Conservation (phyloP, 371 early-diverging fungal genomes). For the Umbelopsis sp. region DNA sequence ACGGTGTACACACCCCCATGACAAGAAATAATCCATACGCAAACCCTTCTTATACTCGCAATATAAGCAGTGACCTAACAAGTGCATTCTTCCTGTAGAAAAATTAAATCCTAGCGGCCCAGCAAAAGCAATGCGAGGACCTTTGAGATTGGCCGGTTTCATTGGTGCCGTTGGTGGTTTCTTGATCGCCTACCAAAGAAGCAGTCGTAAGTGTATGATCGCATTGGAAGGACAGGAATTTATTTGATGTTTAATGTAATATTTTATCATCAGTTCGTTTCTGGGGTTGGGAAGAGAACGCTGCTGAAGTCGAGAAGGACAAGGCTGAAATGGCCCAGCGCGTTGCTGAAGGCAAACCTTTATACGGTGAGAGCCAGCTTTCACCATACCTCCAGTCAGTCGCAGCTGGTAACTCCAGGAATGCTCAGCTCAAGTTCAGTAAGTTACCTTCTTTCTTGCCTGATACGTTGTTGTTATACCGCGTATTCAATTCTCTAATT, state of each 20-base stretch:
- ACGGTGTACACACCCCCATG: too few relatives aligned
- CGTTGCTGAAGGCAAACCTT: slow-evolving; percentile 69
- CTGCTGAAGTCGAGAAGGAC: slow-evolving; percentile 77
- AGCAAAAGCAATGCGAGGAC: slow-evolving; percentile 51
- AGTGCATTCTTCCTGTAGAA: slow-evolving; percentile 29
- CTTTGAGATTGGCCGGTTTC: slow-evolving; percentile 54
- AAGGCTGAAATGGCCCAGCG: slow-evolving; percentile 67
- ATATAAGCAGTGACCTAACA: background rate
- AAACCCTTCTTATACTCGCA: background rate
- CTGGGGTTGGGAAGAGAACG: slow-evolving; percentile 94
- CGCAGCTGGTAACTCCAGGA: slow-evolving; percentile 74
- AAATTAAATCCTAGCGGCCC: slow-evolving; percentile 51
- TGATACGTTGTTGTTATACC: background rate
- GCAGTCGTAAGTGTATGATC: slow-evolving; percentile 60
- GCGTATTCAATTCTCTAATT: slow-evolving; percentile 4
- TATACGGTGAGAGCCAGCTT: slow-evolving; percentile 72
- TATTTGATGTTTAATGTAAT: too few relatives aligned
- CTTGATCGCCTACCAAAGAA: slow-evolving; percentile 68
- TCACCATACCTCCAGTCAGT: slow-evolving; percentile 65
- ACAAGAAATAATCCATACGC: too few relatives aligned
- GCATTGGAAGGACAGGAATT: background rate
- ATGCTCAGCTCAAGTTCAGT: slow-evolving; percentile 70
- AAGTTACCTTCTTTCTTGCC: slow-evolving; percentile 29
- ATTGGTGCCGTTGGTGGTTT: slow-evolving; percentile 72
- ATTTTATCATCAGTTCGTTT: slow-evolving; percentile 72